Evolutionary conservation across 2,329 filamentous ascomycete species (phyloP).

Genomic region (Dothistroma pini): DNA sequence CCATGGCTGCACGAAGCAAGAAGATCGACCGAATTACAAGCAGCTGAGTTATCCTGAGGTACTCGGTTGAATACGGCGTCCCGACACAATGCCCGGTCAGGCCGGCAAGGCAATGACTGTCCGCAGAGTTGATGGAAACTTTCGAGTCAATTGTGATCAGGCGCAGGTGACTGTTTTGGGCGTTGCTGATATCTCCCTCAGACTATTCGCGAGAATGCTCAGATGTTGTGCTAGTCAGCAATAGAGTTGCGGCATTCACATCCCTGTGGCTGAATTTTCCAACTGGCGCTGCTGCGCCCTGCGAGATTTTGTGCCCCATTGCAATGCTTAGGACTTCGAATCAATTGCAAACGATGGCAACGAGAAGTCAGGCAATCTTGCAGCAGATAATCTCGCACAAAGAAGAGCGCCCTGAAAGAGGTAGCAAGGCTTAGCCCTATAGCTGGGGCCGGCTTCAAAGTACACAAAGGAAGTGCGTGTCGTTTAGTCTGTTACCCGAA

Average conservation of each 20-base stretch:
- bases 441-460: neutral
- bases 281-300: neutral
- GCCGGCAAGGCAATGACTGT: neutral
- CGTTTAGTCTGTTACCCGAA: too few species aligned
- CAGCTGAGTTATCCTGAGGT: neutral
- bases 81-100: neutral
- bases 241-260: neutral
- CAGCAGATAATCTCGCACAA: neutral
- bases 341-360: neutral
- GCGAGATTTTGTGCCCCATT: neutral
- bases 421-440: neutral
- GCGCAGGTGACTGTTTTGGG: neutral
- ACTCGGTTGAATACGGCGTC: neutral
- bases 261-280: neutral
- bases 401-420: neutral
- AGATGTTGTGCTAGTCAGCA: neutral
- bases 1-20: constrained; percentile 7
- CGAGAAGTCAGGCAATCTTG: neutral
- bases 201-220: neutral
- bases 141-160: neutral
- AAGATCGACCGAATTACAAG: neutral
- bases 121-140: neutral
- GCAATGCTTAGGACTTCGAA: neutral
- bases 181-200: neutral
- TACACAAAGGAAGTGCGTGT: too few species aligned